Percentiles rank a stretch among this genome's conserved stretches.
phyloP scores from a whole-genome alignment of 2,329 filamentous ascomycete genomes.

The Aspergillus felis region DNA sequence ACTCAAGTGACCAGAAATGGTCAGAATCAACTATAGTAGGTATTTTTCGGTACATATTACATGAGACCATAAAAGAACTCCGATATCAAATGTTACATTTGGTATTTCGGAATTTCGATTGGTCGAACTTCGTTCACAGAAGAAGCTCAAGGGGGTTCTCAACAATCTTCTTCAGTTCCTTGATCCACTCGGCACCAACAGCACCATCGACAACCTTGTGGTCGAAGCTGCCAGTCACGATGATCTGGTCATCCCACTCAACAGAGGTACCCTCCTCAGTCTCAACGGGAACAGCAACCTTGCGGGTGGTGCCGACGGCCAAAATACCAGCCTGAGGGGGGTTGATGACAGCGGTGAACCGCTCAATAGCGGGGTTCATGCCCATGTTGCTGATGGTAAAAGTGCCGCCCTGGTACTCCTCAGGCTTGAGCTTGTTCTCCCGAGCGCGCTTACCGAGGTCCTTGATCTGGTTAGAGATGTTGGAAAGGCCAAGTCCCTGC shows the following conservation, averaged over 20 bases:
- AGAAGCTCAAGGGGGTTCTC: slow-evolving; percentile 96
- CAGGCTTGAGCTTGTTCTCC: slow-evolving; percentile 97
- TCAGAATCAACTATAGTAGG: slow-evolving; percentile 19
- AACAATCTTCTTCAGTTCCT: slow-evolving; percentile 92
- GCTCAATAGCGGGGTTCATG: slow-evolving; percentile 95
- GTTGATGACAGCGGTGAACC: slow-evolving; percentile 99
- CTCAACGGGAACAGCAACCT: slow-evolving; percentile 86
- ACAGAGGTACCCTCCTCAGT: slow-evolving; percentile 75
- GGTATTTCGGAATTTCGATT: slow-evolving; percentile 9
- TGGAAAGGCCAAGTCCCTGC: slow-evolving; percentile 78
- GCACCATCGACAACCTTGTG: slow-evolving; percentile 98
- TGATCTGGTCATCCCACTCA: slow-evolving; percentile 96
- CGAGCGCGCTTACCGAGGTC: slow-evolving; percentile 94
- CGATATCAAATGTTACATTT: slow-evolving; percentile 13
- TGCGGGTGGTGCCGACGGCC: slow-evolving; percentile 89
- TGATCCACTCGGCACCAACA: slow-evolving; percentile 93
- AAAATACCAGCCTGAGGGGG: slow-evolving; percentile 94
- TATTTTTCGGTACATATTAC: slow-evolving; percentile 38
- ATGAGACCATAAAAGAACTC: slow-evolving; percentile 10
- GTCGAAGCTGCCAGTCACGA: slow-evolving; percentile 92
- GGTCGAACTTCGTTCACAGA: slow-evolving; percentile 55
- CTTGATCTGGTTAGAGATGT: slow-evolving; percentile 87
- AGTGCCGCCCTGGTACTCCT: slow-evolving; percentile 98
- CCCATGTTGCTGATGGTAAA: slow-evolving; percentile 99
- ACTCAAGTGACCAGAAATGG: slow-evolving; percentile 24